A percentile compares a stretch with the other conserved stretches of the same genome.
These are phyloP conservation scores for Phytopythium montanum DNA, from an alignment of 352 stramenopile genomes.

Conservation along the genomic window DNA sequence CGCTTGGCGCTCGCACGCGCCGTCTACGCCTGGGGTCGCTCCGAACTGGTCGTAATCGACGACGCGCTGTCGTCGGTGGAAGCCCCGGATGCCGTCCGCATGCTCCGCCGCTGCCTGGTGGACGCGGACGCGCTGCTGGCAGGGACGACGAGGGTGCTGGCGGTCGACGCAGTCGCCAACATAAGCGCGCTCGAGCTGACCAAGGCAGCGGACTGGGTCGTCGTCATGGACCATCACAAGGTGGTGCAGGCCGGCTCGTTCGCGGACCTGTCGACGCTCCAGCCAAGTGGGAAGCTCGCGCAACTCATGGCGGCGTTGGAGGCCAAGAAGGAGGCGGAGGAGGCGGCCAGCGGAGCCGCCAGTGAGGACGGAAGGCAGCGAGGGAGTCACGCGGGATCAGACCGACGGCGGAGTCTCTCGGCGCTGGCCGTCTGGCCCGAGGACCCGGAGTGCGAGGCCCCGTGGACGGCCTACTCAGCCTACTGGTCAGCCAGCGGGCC, in stretches of 20 bases:
- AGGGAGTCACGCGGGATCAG: not conserved
- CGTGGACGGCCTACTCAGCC: constrained; percentile 29
- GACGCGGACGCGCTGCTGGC: constrained; percentile 31
- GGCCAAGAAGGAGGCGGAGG: not conserved
- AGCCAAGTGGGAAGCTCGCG: constrained; percentile 38
- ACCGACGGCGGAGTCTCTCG: constrained; percentile 11
- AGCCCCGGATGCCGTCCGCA: constrained; percentile 34
- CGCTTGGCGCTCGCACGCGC: constrained; percentile 67
- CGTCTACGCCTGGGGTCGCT: constrained; percentile 39
- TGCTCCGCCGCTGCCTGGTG: constrained; percentile 56
- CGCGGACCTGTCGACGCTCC: constrained; percentile 33
- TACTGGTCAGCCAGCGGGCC: constrained; percentile 50
- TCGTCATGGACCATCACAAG: constrained; percentile 68
- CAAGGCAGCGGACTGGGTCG: constrained; percentile 56
- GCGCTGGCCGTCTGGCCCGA: constrained; percentile 7
- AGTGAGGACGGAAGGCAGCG: not conserved
- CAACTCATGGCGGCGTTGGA: constrained; percentile 25
- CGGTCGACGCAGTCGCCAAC: constrained; percentile 10
- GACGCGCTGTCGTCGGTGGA: constrained; percentile 61
- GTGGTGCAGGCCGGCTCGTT: constrained; percentile 64
- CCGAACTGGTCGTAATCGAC: constrained; percentile 66
- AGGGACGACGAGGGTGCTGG: constrained; percentile 45
- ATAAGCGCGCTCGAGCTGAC: constrained; percentile 55
- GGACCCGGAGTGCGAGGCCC: constrained; percentile 38
- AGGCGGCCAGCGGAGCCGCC: not conserved